A percentile compares a stretch with the other conserved stretches of the same genome.
Evolutionary conservation across 2,329 filamentous ascomycete species (phyloP).

Genomic region (Pseudogymnoascus sp.): DNA sequence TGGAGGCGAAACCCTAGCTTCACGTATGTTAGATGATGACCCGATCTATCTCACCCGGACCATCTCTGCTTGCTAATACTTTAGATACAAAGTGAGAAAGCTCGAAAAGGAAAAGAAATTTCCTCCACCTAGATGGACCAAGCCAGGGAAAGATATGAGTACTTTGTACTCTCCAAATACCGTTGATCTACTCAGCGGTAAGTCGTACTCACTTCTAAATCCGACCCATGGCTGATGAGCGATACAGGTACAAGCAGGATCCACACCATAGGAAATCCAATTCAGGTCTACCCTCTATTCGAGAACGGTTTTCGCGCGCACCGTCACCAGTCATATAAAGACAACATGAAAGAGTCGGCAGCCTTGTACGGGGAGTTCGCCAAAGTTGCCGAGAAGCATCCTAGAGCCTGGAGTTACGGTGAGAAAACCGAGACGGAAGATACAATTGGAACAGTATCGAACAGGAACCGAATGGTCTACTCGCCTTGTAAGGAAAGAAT

Average conservation of each 20-base stretch:
- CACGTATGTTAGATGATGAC: slow-evolving; percentile 30
- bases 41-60: background rate
- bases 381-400: slow-evolving; percentile 43
- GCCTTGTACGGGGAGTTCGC: slow-evolving; percentile 53
- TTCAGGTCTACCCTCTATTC: slow-evolving; percentile 60
- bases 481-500: slow-evolving; percentile 45
- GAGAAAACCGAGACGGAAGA: slow-evolving; percentile 34
- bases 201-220: slow-evolving; percentile 13
- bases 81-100: slow-evolving; percentile 37
- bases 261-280: slow-evolving; percentile 53
- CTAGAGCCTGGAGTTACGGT: slow-evolving; percentile 50
- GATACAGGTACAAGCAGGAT: slow-evolving; percentile 42
- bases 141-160: slow-evolving; percentile 37
- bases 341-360: slow-evolving; percentile 52
- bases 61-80: background rate
- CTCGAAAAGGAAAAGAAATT: slow-evolving; percentile 44
- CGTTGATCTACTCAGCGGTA: slow-evolving; percentile 34
- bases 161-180: slow-evolving; percentile 43
- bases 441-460: slow-evolving; percentile 43
- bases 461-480: slow-evolving; percentile 59
- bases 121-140: slow-evolving; percentile 47
- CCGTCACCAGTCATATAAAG: slow-evolving; percentile 41
- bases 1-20: slow-evolving; percentile 58
- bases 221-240: background rate
- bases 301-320: slow-evolving; percentile 55